Percentiles rank a stretch among this genome's conserved stretches.
These are phyloP conservation scores for Zychaea mexicana DNA, from an alignment of 371 early-diverging fungal species.

Conservation along the genomic window DNA sequence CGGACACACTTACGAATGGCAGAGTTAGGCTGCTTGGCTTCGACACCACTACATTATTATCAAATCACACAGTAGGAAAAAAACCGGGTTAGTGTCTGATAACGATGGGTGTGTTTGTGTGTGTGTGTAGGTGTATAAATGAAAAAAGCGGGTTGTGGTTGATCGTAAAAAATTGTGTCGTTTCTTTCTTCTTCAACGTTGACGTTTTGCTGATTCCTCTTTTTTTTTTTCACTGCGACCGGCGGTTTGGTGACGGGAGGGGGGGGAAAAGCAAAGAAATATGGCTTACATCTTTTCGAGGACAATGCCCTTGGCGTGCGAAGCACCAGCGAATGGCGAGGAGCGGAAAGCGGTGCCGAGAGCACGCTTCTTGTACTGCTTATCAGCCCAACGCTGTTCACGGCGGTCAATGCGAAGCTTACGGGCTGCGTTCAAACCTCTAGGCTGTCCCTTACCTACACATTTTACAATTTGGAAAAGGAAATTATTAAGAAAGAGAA, in stretches of 20 bases:
- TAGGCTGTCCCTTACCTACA: slow-evolving; percentile 90
- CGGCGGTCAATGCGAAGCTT: slow-evolving; percentile 97
- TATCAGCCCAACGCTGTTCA: slow-evolving; percentile 99
- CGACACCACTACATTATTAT: slow-evolving; percentile 87
- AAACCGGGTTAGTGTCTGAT: too few species aligned
- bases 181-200: too few species aligned
- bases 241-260: background rate
- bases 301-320: slow-evolving; percentile 99
- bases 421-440: slow-evolving; percentile 98
- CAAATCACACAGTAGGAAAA: too few species aligned
- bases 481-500: background rate
- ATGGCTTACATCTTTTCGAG: slow-evolving; percentile 96
- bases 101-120: too few species aligned
- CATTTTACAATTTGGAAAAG: background rate
- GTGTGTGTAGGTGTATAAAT: too few species aligned
- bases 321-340: slow-evolving; percentile 98
- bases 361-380: slow-evolving; percentile 97
- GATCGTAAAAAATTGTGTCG: too few species aligned
- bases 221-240: background rate
- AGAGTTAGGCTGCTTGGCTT: slow-evolving; percentile 99
- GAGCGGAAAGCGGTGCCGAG: slow-evolving; percentile 98
- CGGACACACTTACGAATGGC: slow-evolving; percentile 99
- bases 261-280: background rate
- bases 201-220: background rate
- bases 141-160: too few species aligned